Base-by-base conservation (phyloP, 441 rosid species). In the Kokia cookei region DNA sequence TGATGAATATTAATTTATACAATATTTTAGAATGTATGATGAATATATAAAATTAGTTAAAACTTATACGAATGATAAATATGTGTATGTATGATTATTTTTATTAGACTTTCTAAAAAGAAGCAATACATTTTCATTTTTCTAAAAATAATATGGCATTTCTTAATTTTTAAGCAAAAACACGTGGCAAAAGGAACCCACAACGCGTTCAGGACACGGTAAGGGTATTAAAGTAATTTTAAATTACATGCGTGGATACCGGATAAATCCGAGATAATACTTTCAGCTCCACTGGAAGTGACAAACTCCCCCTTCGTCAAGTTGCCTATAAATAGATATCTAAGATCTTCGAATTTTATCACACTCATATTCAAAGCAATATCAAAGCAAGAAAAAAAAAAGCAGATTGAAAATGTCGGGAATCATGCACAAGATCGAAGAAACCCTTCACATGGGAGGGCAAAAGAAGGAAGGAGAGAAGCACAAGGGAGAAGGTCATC, bases 371-470 rank as follows among this genome's bases (percentile, higher is more conserved):
- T 15, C 5, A n/a, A 5, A 9, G 19, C 3, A 9, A 27, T 19
- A 3, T 14, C 27, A n/a, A 50, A 4, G 1, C 19, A 0, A 59
- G 14, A 26, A 10, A 17, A 1, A 26, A 27, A 73, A 7, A 35
- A 42, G 2, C 35, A 58, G 27, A 54, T 55, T 22, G 37, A 15
- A 75, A 27, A 50, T 94, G 98, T 12, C 97, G 10, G 98, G 97
- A 82, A 84, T 92, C 65, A 84, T 90, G 42, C 73, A 86, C 84
- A 92, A 93, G 88, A 89, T 93, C 42, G 92, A 51, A 15, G 94
- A 85, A 73, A 85, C 90, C 29, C 96, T 93, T 63, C 89, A 88
- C 85, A 82, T 86, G 4, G 98, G 97, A 83, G 98, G 94, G 27
- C 76, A 82, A 37, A 51, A 81, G 79, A 84, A 90, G 78, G 88